Percentiles rank a stretch among this genome's conserved stretches.
These are phyloP conservation scores for Aspergillus pseudotamarii DNA, from an alignment of 2,329 filamentous ascomycete genomes.

Conservation along the genomic window DNA sequence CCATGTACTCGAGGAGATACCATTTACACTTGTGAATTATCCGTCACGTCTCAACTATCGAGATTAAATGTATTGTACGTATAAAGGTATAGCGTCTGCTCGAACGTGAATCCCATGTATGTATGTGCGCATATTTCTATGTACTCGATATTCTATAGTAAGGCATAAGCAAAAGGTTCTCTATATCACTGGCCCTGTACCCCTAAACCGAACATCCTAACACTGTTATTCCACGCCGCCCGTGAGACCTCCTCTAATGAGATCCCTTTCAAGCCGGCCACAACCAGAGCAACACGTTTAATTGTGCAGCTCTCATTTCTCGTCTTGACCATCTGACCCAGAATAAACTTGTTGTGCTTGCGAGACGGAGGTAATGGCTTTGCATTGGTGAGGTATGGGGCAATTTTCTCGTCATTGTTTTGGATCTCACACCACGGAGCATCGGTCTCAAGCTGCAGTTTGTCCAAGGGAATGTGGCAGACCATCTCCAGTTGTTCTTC, in stretches of 20 bases:
- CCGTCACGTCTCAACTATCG: too few relatives aligned
- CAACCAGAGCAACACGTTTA: slow-evolving; percentile 50
- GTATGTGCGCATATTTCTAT: neutral
- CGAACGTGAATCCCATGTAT: neutral
- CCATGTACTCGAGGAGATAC: too few relatives aligned
- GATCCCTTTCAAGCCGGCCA: slow-evolving; percentile 52
- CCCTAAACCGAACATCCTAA: slow-evolving; percentile 33
- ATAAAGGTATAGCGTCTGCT: neutral
- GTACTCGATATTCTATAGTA: neutral
- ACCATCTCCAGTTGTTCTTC: slow-evolving; percentile 48
- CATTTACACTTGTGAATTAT: too few relatives aligned
- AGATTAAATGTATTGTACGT: too few relatives aligned
- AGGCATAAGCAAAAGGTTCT: neutral
- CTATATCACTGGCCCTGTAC: neutral
- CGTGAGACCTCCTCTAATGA: slow-evolving; percentile 47
- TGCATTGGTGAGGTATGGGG: slow-evolving; percentile 46
- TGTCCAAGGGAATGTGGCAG: slow-evolving; percentile 42
- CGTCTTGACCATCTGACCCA: slow-evolving; percentile 51
- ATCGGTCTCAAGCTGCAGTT: slow-evolving; percentile 53
- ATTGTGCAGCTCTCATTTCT: slow-evolving; percentile 55
- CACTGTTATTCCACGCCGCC: slow-evolving; percentile 43
- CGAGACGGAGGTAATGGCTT: slow-evolving; percentile 44
- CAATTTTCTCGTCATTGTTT: slow-evolving; percentile 40
- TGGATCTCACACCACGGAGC: slow-evolving; percentile 53
- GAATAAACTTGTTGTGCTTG: slow-evolving; percentile 55